phyloP scores from a whole-genome alignment of 805 yeast genomes.

The Grigorovia jiainica region DNA sequence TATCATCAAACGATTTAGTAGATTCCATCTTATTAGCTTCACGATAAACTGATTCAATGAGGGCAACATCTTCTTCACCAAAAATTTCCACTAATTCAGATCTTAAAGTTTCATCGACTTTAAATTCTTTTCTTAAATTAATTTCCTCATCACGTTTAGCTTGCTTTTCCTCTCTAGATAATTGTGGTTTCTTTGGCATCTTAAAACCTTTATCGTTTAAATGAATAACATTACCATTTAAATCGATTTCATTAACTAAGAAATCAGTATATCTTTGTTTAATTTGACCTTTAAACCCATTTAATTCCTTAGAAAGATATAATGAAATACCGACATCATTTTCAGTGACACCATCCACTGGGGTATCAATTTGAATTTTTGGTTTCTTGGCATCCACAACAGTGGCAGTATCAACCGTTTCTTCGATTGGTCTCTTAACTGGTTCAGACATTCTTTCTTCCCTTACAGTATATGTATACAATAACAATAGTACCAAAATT shows the following conservation, averaged over 20 bases:
- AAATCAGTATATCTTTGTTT: conserved; percentile 92
- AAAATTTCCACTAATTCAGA: conserved; percentile 41
- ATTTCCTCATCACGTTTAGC: conserved; percentile 26
- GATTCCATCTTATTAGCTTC: conserved; percentile 54
- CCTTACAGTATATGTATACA: background rate
- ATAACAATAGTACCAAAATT: background rate
- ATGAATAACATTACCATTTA: conserved; percentile 61
- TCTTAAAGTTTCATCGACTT: conserved; percentile 38
- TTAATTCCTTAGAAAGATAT: conserved; percentile 42
- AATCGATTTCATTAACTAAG: conserved; percentile 78
- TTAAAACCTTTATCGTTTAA: conserved; percentile 65
- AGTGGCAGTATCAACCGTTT: conserved; percentile 1
- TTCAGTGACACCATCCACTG: conserved; percentile 46
- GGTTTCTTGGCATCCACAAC: conserved; percentile 7
- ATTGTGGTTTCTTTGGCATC: conserved; percentile 40
- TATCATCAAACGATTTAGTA: conserved; percentile 47
- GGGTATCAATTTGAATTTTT: conserved; percentile 3
- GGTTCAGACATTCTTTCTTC: conserved; percentile 6
- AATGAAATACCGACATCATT: conserved; percentile 80
- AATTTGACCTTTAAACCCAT: conserved; percentile 69
- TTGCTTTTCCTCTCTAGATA: conserved; percentile 32
- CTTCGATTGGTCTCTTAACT: conserved; percentile 11
- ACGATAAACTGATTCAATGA: conserved; percentile 44
- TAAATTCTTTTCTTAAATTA: conserved; percentile 29
- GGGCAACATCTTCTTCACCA: conserved; percentile 50